These are phyloP conservation scores for Kalmanozyma brasiliensis DNA, from an alignment of 1,284 basidiomycete genomes.

Conservation along the genomic window DNA sequence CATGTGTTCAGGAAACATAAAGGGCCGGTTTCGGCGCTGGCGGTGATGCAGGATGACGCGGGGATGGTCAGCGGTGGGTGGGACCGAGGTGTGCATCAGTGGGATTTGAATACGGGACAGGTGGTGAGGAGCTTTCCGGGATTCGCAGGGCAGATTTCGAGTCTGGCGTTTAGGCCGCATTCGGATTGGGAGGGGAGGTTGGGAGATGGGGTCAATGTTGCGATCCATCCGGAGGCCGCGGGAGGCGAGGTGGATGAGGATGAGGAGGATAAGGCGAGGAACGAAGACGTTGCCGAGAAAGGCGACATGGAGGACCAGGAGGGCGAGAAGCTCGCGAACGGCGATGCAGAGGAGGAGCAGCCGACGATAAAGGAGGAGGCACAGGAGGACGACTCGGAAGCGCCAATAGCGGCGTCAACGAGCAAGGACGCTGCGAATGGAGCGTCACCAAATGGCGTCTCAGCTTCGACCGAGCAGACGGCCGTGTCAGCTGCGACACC, in stretches of 20 bases:
- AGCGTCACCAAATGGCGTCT: not conserved
- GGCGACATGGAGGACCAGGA: not conserved
- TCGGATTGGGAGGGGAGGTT: not conserved
- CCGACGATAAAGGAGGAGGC: not conserved
- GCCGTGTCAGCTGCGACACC: not conserved
- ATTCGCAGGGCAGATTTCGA: constrained; percentile 87
- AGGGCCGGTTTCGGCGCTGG: constrained; percentile 85
- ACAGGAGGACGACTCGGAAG: not conserved
- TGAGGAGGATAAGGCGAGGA: constrained; percentile 25
- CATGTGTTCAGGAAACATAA: constrained; percentile 78
- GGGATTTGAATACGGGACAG: constrained; percentile 95
- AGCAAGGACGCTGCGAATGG: not conserved
- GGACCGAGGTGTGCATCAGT: constrained; percentile 95
- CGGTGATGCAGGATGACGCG: constrained; percentile 82
- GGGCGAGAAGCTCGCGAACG: constrained; percentile 4
- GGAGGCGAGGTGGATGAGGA: constrained; percentile 14
- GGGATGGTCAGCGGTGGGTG: constrained; percentile 90
- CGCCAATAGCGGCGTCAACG: not conserved
- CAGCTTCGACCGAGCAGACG: not conserved
- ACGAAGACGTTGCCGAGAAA: constrained; percentile 10
- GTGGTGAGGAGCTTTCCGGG: constrained; percentile 80
- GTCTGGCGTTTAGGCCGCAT: constrained; percentile 79
- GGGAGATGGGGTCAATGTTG: constrained; percentile 39
- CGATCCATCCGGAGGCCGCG: constrained; percentile 27
- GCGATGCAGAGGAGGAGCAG: not conserved